These are phyloP conservation scores for Boletellus ananiceps DNA, from an alignment of 768 basidiomycete species.

Conservation along the genomic window DNA sequence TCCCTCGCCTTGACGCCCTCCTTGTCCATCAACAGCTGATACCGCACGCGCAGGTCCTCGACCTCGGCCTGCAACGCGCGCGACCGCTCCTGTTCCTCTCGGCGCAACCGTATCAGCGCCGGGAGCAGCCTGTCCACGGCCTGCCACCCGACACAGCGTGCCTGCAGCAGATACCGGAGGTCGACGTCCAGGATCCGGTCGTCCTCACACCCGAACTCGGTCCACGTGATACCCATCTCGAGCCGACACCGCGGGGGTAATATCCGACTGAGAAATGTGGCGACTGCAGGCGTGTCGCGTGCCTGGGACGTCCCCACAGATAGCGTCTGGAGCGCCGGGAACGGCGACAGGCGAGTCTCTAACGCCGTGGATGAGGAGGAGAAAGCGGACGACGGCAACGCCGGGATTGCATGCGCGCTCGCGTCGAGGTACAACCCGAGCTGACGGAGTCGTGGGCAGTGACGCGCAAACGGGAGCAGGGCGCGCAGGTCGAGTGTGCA, in stretches of 20 bases:
- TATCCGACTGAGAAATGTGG: constrained; percentile 51
- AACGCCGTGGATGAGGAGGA: not conserved
- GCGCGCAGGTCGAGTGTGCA: constrained; percentile 35
- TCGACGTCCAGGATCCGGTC: constrained; percentile 8
- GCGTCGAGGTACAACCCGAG: constrained; percentile 40
- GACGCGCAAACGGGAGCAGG: constrained; percentile 36
- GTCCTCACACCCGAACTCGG: constrained; percentile 14
- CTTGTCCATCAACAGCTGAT: constrained; percentile 39
- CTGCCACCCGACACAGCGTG: constrained; percentile 38
- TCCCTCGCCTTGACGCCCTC: constrained; percentile 17
- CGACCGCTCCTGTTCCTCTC: constrained; percentile 40
- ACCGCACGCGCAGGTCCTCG: constrained; percentile 47
- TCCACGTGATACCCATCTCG: constrained; percentile 49
- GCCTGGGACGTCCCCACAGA: constrained; percentile 51
- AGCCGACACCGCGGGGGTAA: constrained; percentile 42
- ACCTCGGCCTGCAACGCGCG: constrained; percentile 40
- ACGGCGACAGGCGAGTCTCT: constrained; percentile 11
- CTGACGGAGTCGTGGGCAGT: constrained; percentile 35
- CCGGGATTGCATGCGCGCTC: constrained; percentile 17
- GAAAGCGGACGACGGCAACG: no score
- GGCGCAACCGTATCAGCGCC: constrained; percentile 38
- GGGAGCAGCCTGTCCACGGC: constrained; percentile 41
- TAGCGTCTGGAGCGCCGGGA: constrained; percentile 25
- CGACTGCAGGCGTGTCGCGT: constrained; percentile 38
- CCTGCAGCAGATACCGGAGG: constrained; percentile 5